These are phyloP conservation scores for Panicum virgatum DNA, from an alignment of 202 grass and related monocot species.

Conservation along the genomic window DNA sequence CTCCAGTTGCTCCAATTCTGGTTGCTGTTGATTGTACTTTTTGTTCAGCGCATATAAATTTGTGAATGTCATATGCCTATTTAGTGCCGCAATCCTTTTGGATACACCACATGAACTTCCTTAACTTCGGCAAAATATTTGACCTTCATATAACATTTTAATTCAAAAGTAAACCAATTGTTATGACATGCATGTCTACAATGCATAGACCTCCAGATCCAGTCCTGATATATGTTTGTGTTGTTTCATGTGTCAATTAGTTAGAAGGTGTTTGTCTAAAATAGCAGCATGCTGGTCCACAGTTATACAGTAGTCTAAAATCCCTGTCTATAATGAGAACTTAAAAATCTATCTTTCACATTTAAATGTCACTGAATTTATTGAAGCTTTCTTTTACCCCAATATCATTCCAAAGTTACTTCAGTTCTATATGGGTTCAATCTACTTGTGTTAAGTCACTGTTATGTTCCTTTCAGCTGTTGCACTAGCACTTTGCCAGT, in stretches of 20 bases:
- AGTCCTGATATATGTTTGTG: too few relatives aligned
- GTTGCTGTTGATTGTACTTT: not conserved
- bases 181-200: not conserved
- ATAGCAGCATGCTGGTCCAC: not conserved
- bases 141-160: not conserved
- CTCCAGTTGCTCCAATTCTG: constrained; percentile 11
- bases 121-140: not conserved
- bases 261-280: too few relatives aligned
- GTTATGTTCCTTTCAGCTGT: constrained; percentile 61
- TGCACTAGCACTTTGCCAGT: constrained; percentile 80
- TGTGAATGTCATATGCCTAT: not conserved
- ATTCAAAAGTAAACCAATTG: not conserved
- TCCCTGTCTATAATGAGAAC: not conserved
- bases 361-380: constrained; percentile 3
- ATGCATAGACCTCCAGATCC: not conserved
- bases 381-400: constrained; percentile 11
- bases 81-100: not conserved
- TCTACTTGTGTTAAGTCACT: not conserved
- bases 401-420: not conserved
- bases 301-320: not conserved
- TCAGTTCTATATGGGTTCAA: not conserved
- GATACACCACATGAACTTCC: not conserved
- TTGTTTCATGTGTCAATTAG: too few relatives aligned
- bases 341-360: not conserved
- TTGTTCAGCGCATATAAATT: not conserved